A percentile compares a stretch with the other conserved stretches of the same genome.
Conservation (phyloP, 495 filamentous ascomycete genomes). For the Bacidia gigantensis region DNA sequence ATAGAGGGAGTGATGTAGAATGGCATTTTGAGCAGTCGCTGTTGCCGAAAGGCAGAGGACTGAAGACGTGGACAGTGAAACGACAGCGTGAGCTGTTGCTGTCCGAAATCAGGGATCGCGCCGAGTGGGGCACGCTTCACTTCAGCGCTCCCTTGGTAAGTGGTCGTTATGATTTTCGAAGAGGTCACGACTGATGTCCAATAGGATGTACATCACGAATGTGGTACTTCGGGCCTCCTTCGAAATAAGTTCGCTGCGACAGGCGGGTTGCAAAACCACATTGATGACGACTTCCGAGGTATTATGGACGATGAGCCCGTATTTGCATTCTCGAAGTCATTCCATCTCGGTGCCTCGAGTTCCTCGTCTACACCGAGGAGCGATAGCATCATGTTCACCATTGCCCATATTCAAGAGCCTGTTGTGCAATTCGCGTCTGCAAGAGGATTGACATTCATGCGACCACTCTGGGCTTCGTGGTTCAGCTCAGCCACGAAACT, state of each 20-base stretch:
- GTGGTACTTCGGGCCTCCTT: conserved; percentile 52
- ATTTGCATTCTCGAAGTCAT: conserved; percentile 80
- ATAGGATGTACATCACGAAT: conserved; percentile 49
- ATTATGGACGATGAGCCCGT: conserved; percentile 80
- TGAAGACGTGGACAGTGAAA: conserved; percentile 53
- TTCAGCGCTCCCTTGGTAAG: conserved; percentile 55
- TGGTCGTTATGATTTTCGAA: background rate
- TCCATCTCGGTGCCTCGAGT: conserved; percentile 33
- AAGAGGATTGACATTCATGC: conserved; percentile 68
- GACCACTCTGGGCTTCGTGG: conserved; percentile 73
- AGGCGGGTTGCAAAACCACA: conserved; percentile 49
- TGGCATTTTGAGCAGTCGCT: conserved; percentile 46
- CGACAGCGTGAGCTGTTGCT: conserved; percentile 52
- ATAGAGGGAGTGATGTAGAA: conserved; percentile 49
- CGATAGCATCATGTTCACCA: conserved; percentile 61
- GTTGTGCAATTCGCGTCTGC: conserved; percentile 78
- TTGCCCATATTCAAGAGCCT: conserved; percentile 70
- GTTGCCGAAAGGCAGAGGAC: conserved; percentile 20
- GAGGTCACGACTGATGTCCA: background rate
- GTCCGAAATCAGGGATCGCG: conserved; percentile 59
- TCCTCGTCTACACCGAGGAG: conserved; percentile 11
- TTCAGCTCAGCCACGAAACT: conserved; percentile 49
- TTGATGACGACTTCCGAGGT: conserved; percentile 49
- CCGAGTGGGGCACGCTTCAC: conserved; percentile 83
- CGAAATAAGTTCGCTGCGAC: conserved; percentile 60